phyloP scores from a whole-genome alignment of 78 protist species.

The Dictyostelium capitatum region DNA sequence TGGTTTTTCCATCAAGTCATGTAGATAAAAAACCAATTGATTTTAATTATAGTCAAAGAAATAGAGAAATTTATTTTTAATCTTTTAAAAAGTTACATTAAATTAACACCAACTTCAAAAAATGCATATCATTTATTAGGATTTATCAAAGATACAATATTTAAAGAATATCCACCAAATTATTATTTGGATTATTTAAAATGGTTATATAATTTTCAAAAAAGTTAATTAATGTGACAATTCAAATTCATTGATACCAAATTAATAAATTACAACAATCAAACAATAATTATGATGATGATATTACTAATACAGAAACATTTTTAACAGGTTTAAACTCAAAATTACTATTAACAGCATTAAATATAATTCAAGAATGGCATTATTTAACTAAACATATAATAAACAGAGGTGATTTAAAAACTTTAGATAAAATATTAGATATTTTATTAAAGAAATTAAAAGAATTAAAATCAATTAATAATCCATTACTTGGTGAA shows the following conservation, averaged over 20 bases:
- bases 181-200: background rate
- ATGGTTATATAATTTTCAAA: background rate
- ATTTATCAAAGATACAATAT: no score
- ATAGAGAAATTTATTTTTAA: background rate
- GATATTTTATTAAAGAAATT: background rate
- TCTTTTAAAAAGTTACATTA: background rate
- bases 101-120: no score
- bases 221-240: background rate
- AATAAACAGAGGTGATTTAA: background rate
- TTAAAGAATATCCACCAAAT: background rate
- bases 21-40: background rate
- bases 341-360: no score
- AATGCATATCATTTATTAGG: no score
- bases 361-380: no score
- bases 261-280: no score
- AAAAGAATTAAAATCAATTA: background rate
- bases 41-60: background rate
- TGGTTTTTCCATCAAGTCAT: background rate
- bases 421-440: background rate
- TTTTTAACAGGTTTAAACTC: no score
- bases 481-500: no score
- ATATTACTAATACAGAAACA: no score
- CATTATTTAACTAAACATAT: no score
- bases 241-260: no score
- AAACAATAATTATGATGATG: no score